Evolutionary conservation across 192 early-diverging fungal genomes (phyloP).

Genomic region (Entophlyctis luteolus): DNA sequence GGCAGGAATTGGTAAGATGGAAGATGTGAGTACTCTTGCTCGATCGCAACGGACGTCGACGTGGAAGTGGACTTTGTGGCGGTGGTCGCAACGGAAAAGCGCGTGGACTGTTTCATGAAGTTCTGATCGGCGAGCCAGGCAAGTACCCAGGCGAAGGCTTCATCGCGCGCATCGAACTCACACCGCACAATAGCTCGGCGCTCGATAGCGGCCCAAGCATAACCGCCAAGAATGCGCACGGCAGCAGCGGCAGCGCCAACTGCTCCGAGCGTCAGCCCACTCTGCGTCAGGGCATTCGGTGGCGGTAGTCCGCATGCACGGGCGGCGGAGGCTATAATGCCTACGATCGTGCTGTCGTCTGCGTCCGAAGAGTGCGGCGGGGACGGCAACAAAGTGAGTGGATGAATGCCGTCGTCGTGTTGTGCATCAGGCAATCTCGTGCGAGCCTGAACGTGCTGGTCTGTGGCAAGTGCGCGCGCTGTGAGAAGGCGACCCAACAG

Average conservation of each 20-base stretch:
- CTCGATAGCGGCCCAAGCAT: background rate
- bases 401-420: too few species aligned
- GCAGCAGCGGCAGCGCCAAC: constrained; percentile 6
- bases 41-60: background rate
- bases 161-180: constrained; percentile 16
- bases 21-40: background rate
- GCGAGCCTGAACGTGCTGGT: too few species aligned
- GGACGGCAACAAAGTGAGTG: too few species aligned
- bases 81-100: constrained; percentile 9
- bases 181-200: constrained; percentile 5
- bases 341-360: too few species aligned
- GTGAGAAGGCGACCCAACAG: too few species aligned
- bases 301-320: constrained; percentile 3
- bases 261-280: constrained; percentile 12
- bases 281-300: constrained; percentile 15
- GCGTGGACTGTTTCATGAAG: constrained; percentile 16
- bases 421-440: too few species aligned
- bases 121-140: constrained; percentile 29
- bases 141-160: constrained; percentile 15
- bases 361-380: too few species aligned
- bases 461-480: too few species aligned
- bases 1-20: constrained; percentile 58
- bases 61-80: constrained; percentile 3
- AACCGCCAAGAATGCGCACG: background rate
- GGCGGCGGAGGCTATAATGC: too few species aligned